Base-by-base conservation (phyloP, 2,329 filamentous ascomycete genomes). In the Colletotrichum sidae region DNA sequence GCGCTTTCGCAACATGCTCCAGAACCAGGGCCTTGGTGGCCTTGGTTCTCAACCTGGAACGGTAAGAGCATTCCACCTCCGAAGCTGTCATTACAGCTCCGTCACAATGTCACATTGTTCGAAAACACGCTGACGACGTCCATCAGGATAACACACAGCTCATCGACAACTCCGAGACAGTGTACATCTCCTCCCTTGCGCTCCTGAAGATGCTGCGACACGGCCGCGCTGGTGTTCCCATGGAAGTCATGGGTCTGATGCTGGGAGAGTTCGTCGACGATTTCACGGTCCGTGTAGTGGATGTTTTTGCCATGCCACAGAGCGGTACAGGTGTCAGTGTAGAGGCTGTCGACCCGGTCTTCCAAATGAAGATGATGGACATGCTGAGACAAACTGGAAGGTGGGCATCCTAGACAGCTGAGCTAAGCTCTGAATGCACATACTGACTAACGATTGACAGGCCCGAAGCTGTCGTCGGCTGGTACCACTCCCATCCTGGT, bases 291-390 rank as follows among this genome's bases (percentile, higher is more conserved):
- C 91, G 95, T 71, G 96, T 99, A 12, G 95, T 98, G 71, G 96
- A 99, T 80, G 96, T 99, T 35, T 99, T 99, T 80, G 96, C 96
- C 67, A 99, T 99, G 96, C 96, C 96, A 17, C 96, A 99, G 78
- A 97, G 94, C 72, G 96, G 96, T 81, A 99, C 96, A 2, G 96
- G 96, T 72, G 96, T 99, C 72, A 97, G 93, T 80, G 96, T 99
- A 74, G 96, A 99, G 81, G 96, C 96, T 55, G 96, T 99, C 69
- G 96, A 99, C 77, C 94, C 94, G 9, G 96, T 99, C 39, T 99
- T 99, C 80, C 96, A 99, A 83, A 97, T 94, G 75, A 99, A 97
- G 86, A 99, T 99, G 96, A 99, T 99, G 96, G 96, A 99, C 78
- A 98, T 99, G 96, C 84, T 99, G 77, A 88, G 92, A 75, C 96